Base-by-base conservation (phyloP, 495 filamentous ascomycete genomes). In the Penicillium dipodomyicola region DNA sequence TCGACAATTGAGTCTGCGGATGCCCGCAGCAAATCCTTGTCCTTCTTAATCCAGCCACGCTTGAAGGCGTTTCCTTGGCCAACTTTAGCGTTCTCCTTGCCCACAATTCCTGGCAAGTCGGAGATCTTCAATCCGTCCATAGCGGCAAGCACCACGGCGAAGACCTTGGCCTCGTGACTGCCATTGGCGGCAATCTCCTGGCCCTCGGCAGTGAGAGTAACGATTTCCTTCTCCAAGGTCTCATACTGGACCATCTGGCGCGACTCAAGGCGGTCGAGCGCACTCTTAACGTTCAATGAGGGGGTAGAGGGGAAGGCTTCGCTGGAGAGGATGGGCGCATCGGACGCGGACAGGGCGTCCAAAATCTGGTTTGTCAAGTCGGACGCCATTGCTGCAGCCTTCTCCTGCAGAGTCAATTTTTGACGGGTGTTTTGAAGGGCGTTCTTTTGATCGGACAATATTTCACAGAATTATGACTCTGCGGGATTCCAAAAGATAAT, bases 31-130 rank as follows among this genome's bases (percentile, higher is more conserved):
- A 78, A 68, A 56, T 89, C 87, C 65, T 87, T 86, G 56, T 88
- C 92, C 75, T 94, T 96, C 65, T 85, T 87, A 58, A 98, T 93
- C 94, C 94, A 98, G 66, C 90, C 92, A 67, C 89, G 87, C 80
- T 92, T 96, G 77, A 97, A 93, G 42, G 94, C 94, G 74, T 91
- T 96, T 51, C 92, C 91, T 69, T 93, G 90, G n/a, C 94, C 94
- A 43, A 97, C 76, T 72, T 92, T 96, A 54, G 88, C 86, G 47
- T 86, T 84, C n/a, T 85, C 87, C 73, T 89, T 88, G 62, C 91
- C 90, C 44, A 95, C 90, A 61, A 90, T 82, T 12, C 76, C 80
- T 65, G 84, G 82, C 57, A 96, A 76, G 57, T 97, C 92, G 59
- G 82, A 77, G 56, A 96, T 85, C 65, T 87, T 87, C 61, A 95